Conservation (phyloP, 1,284 basidiomycete species). For the Athelia psychrophila region DNA sequence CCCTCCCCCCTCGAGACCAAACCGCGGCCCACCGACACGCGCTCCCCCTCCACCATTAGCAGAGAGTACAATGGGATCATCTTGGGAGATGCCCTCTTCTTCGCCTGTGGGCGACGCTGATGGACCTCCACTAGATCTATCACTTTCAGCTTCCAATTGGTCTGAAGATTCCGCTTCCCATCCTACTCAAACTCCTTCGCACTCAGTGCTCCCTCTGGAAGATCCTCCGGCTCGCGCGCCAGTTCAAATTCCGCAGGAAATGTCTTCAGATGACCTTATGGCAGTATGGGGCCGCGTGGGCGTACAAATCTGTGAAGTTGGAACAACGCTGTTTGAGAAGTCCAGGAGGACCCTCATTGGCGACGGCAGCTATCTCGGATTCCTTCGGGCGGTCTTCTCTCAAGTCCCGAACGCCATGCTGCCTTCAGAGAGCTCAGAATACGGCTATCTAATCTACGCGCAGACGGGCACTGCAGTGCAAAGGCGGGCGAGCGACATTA, state of each 20-base stretch:
- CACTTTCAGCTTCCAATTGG: slow-evolving; percentile 32
- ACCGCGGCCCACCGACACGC: slow-evolving; percentile 29
- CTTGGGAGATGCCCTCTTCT: slow-evolving; percentile 24
- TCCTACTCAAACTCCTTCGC: slow-evolving; percentile 12
- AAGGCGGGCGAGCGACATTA: slow-evolving; percentile 73
- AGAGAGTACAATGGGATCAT: slow-evolving; percentile 9
- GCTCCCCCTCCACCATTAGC: slow-evolving; percentile 27
- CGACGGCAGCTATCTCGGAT: slow-evolving; percentile 80
- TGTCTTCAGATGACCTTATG: slow-evolving; percentile 63
- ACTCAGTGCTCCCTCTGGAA: slow-evolving; percentile 8
- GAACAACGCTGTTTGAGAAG: slow-evolving; percentile 65
- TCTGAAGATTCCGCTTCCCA: slow-evolving; percentile 45
- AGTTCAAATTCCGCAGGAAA: slow-evolving; percentile 10
- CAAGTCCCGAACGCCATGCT: slow-evolving; percentile 55
- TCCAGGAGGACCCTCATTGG: slow-evolving; percentile 76
- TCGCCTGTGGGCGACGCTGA: slow-evolving; percentile 34
- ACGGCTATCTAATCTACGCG: slow-evolving; percentile 74
- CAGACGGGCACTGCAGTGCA: slow-evolving; percentile 69
- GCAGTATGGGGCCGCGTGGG: slow-evolving; percentile 74
- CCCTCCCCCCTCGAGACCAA: slow-evolving; percentile 41
- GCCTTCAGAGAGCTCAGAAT: slow-evolving; percentile 33
- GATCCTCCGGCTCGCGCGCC: slow-evolving; percentile 19
- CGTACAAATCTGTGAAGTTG: slow-evolving; percentile 67
- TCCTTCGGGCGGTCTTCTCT: slow-evolving; percentile 63
- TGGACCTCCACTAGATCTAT: slow-evolving; percentile 37